Conservation (phyloP, 139 green algal genomes). For the Eudorina sp. region DNA sequence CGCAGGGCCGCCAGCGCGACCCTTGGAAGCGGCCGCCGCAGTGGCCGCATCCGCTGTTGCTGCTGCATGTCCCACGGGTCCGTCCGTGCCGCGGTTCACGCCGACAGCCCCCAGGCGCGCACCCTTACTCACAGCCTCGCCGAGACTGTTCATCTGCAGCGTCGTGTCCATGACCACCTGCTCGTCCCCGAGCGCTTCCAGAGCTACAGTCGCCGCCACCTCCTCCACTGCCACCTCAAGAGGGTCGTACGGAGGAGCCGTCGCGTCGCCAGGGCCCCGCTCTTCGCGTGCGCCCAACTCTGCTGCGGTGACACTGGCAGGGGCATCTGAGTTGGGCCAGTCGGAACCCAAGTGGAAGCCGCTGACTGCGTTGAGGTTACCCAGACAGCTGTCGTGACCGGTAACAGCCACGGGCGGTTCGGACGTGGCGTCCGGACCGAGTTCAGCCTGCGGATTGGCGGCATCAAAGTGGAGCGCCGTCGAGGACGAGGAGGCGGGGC, state of each 20-base stretch:
- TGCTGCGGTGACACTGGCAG: too few relatives aligned
- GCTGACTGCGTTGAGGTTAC: background rate
- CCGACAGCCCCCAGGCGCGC: too few relatives aligned
- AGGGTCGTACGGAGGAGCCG: background rate
- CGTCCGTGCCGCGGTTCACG: background rate
- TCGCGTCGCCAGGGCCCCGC: too few relatives aligned
- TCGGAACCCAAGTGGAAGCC: background rate
- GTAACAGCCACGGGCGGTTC: background rate
- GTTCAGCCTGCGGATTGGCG: too few relatives aligned
- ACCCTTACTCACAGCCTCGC: background rate
- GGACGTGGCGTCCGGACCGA: background rate
- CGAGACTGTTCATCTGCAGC: too few relatives aligned
- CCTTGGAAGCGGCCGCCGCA: background rate
- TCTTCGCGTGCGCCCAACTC: too few relatives aligned
- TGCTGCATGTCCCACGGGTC: background rate
- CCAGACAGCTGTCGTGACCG: background rate
- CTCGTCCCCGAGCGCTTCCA: constrained; percentile 19
- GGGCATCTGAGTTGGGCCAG: background rate
- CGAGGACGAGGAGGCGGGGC: too few relatives aligned
- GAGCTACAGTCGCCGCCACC: constrained; percentile 30
- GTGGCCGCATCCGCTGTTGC: background rate
- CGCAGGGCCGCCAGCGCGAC: background rate
- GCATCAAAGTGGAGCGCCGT: too few relatives aligned
- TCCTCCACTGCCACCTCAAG: constrained; percentile 23
- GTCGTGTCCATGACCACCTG: background rate